These are phyloP conservation scores for Westerdykella ornata DNA, from an alignment of 2,329 filamentous ascomycete species.

Conservation along the genomic window DNA sequence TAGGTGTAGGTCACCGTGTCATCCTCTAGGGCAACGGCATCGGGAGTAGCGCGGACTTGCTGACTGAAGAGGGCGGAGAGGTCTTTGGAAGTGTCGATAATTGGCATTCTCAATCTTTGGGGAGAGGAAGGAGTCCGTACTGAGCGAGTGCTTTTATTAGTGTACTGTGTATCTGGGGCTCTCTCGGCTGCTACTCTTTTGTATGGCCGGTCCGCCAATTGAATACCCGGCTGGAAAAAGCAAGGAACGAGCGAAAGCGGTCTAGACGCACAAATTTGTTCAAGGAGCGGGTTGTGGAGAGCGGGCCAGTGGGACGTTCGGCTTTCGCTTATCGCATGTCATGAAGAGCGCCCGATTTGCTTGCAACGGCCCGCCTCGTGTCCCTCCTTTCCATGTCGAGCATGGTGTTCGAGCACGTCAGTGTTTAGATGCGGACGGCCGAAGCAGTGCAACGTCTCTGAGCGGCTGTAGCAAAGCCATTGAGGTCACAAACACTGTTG, in stretches of 20 bases:
- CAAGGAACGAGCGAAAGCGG: not conserved
- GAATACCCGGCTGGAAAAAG: not conserved
- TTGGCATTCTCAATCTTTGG: constrained; percentile 48
- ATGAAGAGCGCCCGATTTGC: not conserved
- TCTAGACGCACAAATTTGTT: not conserved
- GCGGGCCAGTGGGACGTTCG: too few species aligned
- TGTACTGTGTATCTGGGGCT: too few species aligned
- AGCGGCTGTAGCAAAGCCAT: not conserved
- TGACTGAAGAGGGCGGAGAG: constrained; percentile 63
- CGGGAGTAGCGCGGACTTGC: constrained; percentile 62
- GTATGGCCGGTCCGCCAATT: not conserved
- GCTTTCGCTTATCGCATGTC: not conserved
- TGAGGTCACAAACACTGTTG: not conserved
- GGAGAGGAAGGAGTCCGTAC: not conserved
- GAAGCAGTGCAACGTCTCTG: too few species aligned
- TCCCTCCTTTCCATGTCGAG: not conserved
- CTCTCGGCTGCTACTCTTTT: not conserved
- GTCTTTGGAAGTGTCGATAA: constrained; percentile 66
- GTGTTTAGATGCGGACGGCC: not conserved
- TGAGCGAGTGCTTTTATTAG: not conserved
- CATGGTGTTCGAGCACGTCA: not conserved
- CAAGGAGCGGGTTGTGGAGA: not conserved
- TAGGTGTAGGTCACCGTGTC: constrained; percentile 63
- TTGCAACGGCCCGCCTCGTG: not conserved
- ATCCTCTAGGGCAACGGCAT: constrained; percentile 67